Base-by-base conservation (phyloP, 768 basidiomycete genomes). In the Calocybe gangraenosa region DNA sequence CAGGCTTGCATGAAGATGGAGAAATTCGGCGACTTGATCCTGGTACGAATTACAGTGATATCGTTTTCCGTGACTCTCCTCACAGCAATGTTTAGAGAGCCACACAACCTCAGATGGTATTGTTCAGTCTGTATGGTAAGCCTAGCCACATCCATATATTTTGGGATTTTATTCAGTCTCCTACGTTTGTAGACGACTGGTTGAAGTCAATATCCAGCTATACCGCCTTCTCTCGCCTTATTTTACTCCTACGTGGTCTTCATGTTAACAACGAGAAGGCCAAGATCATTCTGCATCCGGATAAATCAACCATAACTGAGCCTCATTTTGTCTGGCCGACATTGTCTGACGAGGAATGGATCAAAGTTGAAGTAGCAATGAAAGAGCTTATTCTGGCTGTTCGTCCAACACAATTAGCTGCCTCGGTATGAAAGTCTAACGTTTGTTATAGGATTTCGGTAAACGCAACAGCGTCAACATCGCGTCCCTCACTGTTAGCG, bases 1-100 rank as follows among this genome's bases (percentile, higher is more conserved):
- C 95, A 98, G 68, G 95, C 96, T 13, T 95, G 93, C 57, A 93
- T 99, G 91, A 98, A 98, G 75, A 94, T 98, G 87, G 96, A 99
- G 78, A 97, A 98, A 68, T 98, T 99, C 55, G 96, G 96, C 70
- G 96, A 99, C 63, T 73, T 99, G 50, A 97, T 97, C 53, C 64
- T 97, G 63, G 85, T 84, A 60, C 41, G 75, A 23, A 14, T 25
- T 20, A 32, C 31, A 15, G 47, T 25, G 7, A 28, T 42, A 35
- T 7, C 13, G 21, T 31, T 2, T 35, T 31, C 11, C 33, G 31
- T 33, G 2, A 44, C 25, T 34, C 2, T 46, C 42, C 32, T 34
- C 42, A 18, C 54, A 10, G 2, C 31, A 17, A 56, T 31, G 42
- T 49, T 51, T 11, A 87, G 83, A 88, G 93, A 48, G 93, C 95